Evolutionary conservation across 73 alveolate species (phyloP).

Genomic region (Stentor coeruleus): DNA sequence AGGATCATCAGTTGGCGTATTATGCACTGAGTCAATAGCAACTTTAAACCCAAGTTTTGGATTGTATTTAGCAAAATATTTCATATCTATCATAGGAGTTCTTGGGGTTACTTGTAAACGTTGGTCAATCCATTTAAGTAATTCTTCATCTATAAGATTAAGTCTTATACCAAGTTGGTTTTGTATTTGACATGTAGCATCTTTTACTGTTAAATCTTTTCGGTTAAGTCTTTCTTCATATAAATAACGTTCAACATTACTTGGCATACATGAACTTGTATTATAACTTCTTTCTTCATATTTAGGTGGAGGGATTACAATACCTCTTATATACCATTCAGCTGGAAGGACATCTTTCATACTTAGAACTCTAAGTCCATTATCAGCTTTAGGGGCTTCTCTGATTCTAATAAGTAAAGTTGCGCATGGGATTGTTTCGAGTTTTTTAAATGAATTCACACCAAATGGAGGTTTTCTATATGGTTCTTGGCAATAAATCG

Average conservation of each 20-base stretch:
- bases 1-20: constrained; percentile 62
- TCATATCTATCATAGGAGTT: constrained; percentile 60
- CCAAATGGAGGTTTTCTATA: constrained; percentile 62
- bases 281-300: constrained; percentile 62
- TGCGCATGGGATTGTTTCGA: constrained; percentile 82
- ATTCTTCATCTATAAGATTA: constrained; percentile 29
- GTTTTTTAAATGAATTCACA: constrained; percentile 53
- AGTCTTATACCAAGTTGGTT: neutral
- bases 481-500: constrained; percentile 58
- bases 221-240: constrained; percentile 41
- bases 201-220: constrained; percentile 36
- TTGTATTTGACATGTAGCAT: constrained; percentile 26
- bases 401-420: constrained; percentile 65
- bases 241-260: constrained; percentile 44
- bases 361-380: constrained; percentile 65
- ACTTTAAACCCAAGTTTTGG: constrained; percentile 61
- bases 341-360: constrained; percentile 38
- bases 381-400: constrained; percentile 67
- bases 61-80: constrained; percentile 55
- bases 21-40: constrained; percentile 68
- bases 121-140: constrained; percentile 28
- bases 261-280: constrained; percentile 44
- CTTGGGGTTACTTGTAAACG: constrained; percentile 17
- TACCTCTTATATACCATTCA: constrained; percentile 48
- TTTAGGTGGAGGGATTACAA: constrained; percentile 48